A percentile compares a stretch with the other conserved stretches of the same genome.
Evolutionary conservation across 148 eudicot genomes (phyloP).

Genomic region (Bassia scoparia): DNA sequence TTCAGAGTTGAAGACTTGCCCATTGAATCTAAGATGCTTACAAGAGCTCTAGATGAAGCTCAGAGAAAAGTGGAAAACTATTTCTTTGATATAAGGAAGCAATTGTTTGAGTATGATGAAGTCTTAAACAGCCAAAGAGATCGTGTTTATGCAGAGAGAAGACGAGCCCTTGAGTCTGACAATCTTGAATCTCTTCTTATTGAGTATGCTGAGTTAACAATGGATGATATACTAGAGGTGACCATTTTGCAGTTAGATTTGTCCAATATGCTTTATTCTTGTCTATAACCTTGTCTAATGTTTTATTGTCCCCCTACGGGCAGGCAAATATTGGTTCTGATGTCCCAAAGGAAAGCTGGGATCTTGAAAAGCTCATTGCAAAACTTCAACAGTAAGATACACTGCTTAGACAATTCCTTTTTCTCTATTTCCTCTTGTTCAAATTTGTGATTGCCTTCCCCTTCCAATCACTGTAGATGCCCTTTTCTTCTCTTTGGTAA

Average conservation of each 20-base stretch:
- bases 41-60: conserved; percentile 98
- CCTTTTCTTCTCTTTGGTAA: neutral
- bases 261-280: neutral
- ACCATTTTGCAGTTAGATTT: neutral
- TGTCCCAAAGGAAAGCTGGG: conserved; percentile 88
- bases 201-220: conserved; percentile 96
- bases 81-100: conserved; percentile 94
- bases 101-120: conserved; percentile 93
- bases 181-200: conserved; percentile 79
- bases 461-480: neutral
- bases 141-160: conserved; percentile 90
- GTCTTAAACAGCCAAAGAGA: conserved; percentile 99
- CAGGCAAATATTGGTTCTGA: conserved; percentile 97
- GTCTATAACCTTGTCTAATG: neutral
- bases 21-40: conserved; percentile 95
- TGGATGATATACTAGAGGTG: conserved; percentile 98
- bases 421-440: neutral
- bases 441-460: neutral
- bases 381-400: conserved; percentile 83
- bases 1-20: conserved; percentile 98
- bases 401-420: conserved; percentile 6
- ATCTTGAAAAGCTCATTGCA: conserved; percentile 82
- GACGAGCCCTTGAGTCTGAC: conserved; percentile 90
- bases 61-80: conserved; percentile 98
- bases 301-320: conserved; percentile 6